These are phyloP conservation scores for Nemania diffusa DNA, from an alignment of 2,329 filamentous ascomycete species.

Conservation along the genomic window DNA sequence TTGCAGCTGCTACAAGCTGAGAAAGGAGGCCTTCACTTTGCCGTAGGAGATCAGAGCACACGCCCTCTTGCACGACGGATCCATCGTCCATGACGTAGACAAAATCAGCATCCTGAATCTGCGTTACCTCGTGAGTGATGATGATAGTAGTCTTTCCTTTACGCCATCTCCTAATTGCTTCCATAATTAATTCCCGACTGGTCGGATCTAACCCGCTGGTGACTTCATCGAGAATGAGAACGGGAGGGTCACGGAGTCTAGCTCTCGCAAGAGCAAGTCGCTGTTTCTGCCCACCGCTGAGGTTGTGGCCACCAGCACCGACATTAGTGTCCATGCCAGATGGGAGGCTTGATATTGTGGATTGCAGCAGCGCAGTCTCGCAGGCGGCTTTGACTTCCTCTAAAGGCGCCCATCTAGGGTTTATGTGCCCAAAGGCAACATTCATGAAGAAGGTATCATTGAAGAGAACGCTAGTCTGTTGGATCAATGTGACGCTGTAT, in stretches of 20 bases:
- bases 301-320: slow-evolving; percentile 72
- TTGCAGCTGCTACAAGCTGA: slow-evolving; percentile 49
- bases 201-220: slow-evolving; percentile 86
- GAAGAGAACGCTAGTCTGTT: slow-evolving; percentile 85
- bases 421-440: slow-evolving; percentile 74
- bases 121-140: slow-evolving; percentile 88
- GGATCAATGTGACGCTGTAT: slow-evolving; percentile 80
- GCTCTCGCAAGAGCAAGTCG: slow-evolving; percentile 83
- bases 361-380: slow-evolving; percentile 73
- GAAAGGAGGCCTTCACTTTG: slow-evolving; percentile 59
- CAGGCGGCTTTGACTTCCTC: slow-evolving; percentile 70
- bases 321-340: slow-evolving; percentile 77
- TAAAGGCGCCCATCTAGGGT: slow-evolving; percentile 60
- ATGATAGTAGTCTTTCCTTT: slow-evolving; percentile 86
- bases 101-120: slow-evolving; percentile 78
- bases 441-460: slow-evolving; percentile 82
- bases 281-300: slow-evolving; percentile 89
- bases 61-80: slow-evolving; percentile 74
- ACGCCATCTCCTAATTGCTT: slow-evolving; percentile 81
- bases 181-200: slow-evolving; percentile 74
- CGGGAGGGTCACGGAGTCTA: slow-evolving; percentile 77
- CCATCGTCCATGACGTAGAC: slow-evolving; percentile 83
- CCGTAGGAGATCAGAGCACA: slow-evolving; percentile 62
- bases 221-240: slow-evolving; percentile 88
- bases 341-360: slow-evolving; percentile 73